Percentiles rank a stretch among this genome's conserved stretches.
Evolutionary conservation across 345 rosid species (phyloP).

Genomic region (Barbarea vulgaris): DNA sequence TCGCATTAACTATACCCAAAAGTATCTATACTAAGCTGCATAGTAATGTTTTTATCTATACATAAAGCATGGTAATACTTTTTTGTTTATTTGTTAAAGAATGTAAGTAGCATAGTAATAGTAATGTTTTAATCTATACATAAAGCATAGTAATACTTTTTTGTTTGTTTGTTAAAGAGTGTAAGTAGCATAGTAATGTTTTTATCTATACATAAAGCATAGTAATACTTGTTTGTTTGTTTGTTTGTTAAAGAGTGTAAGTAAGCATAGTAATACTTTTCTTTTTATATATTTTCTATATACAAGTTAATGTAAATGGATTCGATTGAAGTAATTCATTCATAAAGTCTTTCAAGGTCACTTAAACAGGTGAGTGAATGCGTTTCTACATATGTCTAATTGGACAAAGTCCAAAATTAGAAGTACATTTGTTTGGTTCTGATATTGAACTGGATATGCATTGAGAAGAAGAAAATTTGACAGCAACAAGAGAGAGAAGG

Average conservation of each 20-base stretch:
- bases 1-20: background rate
- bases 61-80: background rate
- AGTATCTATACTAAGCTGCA: background rate
- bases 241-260: too few relatives aligned
- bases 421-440: background rate
- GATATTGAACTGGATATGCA: background rate
- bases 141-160: too few relatives aligned
- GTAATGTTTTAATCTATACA: too few relatives aligned
- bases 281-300: background rate
- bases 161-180: too few relatives aligned
- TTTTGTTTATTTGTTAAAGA: too few relatives aligned
- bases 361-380: background rate
- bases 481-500: background rate
- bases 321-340: background rate
- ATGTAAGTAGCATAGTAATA: too few relatives aligned
- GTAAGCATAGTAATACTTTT: background rate
- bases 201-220: too few relatives aligned
- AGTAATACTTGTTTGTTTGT: too few relatives aligned
- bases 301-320: background rate
- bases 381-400: background rate
- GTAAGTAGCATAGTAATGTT: too few relatives aligned
- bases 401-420: background rate
- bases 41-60: background rate
- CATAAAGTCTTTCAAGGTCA: background rate
- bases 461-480: background rate